phyloP scores from a whole-genome alignment of 768 basidiomycete species.

The Leucosporidium yakuticum region DNA sequence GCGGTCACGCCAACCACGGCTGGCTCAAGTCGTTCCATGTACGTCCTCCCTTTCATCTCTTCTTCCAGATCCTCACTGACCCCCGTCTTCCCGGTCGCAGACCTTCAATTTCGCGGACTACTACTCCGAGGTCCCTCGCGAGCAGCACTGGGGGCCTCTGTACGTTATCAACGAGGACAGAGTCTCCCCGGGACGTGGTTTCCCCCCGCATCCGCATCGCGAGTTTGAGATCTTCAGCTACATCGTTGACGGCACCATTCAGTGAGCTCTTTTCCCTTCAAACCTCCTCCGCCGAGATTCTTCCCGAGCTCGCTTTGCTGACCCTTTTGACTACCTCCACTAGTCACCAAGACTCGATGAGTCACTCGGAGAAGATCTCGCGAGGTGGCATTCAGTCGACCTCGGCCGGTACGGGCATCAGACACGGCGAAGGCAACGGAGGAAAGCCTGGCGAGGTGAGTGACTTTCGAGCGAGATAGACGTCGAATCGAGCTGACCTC shows the following conservation, averaged over 20 bases:
- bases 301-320: neutral
- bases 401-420: constrained; percentile 80
- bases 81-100: neutral
- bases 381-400: constrained; percentile 46
- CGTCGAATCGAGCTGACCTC: no score
- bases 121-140: constrained; percentile 54
- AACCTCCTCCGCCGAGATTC: no score
- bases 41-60: constrained; percentile 59
- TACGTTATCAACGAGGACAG: constrained; percentile 88
- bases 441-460: neutral
- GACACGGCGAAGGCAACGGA: constrained; percentile 43
- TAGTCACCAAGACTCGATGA: neutral
- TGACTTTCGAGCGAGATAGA: neutral
- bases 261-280: neutral
- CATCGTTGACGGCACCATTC: constrained; percentile 2
- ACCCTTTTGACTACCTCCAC: neutral
- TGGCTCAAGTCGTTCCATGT: constrained; percentile 76
- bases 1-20: constrained; percentile 68
- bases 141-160: constrained; percentile 62
- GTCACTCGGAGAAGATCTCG: neutral
- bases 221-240: constrained; percentile 35
- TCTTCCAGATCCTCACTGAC: neutral
- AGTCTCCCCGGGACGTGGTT: constrained; percentile 68
- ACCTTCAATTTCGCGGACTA: constrained; percentile 28
- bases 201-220: constrained; percentile 73